Evolutionary conservation across 2,329 filamentous ascomycete species (phyloP), one percentile per base, ranked within the genome.

Genomic region (Cladosporium velox): DNA sequence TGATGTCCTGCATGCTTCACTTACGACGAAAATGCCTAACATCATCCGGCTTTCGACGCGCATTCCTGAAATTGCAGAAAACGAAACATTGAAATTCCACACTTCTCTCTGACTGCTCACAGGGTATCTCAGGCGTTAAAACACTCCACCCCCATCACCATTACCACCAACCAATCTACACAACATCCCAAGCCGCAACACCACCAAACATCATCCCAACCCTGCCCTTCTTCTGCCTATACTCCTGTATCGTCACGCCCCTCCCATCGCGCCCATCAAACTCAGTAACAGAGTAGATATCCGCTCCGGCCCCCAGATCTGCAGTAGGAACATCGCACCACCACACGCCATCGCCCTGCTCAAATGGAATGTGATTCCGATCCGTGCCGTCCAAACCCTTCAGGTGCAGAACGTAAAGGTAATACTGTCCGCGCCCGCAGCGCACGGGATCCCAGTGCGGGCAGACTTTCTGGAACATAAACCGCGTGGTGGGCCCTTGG

Each of bases 391-490:
- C 88, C 3, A 84, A 71, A 0, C 88, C 90, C 30, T 88, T 83
- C 32, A 92, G 84, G 65, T 84, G 84, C 21, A 97, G 80, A 18
- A 95, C 79, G 73, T 94, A 87, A 54, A 93, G 80, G 66, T 88
- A 91, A 54, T 87, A 84, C 67, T 85, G 86, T 0, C 89, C 90
- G 64, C 82, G 79, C 0, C 90, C 91, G 69, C 91, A 84, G 67
- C 84, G 85, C 70, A 89, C 85, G n/a, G 89, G 82, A 52, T 88
- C 88, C 91, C 91, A 97, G 77, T 98, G 94, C 73, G 88, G 86
- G 76, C 94, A 98, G 12, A 90, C 74, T 66, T 91, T 90, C 63
- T 86, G 86, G 74, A 96, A 93, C 73, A 91, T 90, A 79, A 98
- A 97, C 18, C 91, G 87, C 47, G 75, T 72, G 3, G 74, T 74